Evolutionary conservation across 129 eudicot genomes (phyloP).

Genomic region (Flaveria linearis): DNA sequence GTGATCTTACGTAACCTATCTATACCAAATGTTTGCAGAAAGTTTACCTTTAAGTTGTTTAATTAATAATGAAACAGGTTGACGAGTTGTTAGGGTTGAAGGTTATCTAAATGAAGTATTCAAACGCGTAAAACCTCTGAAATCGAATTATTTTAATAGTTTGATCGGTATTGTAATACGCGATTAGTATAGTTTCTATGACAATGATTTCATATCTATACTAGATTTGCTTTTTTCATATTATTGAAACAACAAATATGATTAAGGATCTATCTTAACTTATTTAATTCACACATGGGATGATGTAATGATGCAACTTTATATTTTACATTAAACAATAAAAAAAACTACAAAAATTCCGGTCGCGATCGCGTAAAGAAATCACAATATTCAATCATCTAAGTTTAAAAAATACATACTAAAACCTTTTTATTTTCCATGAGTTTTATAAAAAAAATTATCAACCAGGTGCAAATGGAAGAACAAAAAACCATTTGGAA

Average conservation of each 20-base stretch:
- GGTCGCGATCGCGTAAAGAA: background rate
- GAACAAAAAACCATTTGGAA: conserved; percentile 9
- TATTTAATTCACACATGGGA: conserved; percentile 18
- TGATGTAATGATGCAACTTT: background rate
- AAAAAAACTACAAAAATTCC: background rate
- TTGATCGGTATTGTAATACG: background rate
- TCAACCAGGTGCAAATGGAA: background rate
- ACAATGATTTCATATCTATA: background rate
- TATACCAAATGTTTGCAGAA: conserved; percentile 11
- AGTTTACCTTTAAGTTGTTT: background rate
- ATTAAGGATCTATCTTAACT: background rate
- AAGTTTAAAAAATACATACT: conserved; percentile 3
- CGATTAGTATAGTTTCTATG: background rate
- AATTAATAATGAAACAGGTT: background rate
- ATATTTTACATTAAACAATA: background rate
- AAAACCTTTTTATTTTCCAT: background rate
- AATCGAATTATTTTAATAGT: background rate
- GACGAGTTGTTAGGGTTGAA: background rate
- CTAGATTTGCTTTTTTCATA: too few species aligned
- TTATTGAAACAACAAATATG: background rate
- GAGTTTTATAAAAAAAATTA: conserved; percentile 6
- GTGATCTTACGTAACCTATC: conserved; percentile 10
- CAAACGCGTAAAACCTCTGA: background rate
- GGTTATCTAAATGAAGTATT: background rate
- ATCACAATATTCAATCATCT: conserved; percentile 9